Evolutionary conservation across 1,284 basidiomycete species (phyloP).

Genomic region (Ceratobasidium sp.): DNA sequence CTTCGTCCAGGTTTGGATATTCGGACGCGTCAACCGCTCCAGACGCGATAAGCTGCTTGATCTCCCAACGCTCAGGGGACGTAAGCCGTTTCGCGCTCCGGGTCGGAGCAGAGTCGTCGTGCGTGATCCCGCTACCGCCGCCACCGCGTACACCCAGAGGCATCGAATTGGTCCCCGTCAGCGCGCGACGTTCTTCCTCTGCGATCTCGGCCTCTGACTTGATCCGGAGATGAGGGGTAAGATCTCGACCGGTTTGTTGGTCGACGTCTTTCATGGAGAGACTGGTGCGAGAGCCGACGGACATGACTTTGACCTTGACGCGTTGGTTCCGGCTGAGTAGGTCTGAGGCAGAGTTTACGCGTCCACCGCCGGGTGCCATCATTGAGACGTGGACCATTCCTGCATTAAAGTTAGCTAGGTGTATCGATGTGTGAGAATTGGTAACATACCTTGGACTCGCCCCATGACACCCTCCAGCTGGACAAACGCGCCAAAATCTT

Average conservation of each 20-base stretch:
- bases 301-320: conserved; percentile 97
- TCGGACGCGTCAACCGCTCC: conserved; percentile 93
- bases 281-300: conserved; percentile 81
- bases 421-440: conserved; percentile 1
- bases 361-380: conserved; percentile 79
- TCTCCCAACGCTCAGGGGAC: conserved; percentile 98
- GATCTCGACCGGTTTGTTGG: conserved; percentile 88
- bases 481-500: conserved; percentile 97
- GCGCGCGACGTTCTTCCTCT: conserved; percentile 78
- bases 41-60: conserved; percentile 98
- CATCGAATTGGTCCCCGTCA: conserved; percentile 76
- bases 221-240: conserved; percentile 93
- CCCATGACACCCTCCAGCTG: conserved; percentile 88
- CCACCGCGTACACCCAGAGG: conserved; percentile 62
- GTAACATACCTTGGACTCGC: conserved; percentile 82
- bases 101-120: conserved; percentile 61
- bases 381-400: conserved; percentile 97
- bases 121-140: conserved; percentile 63
- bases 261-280: conserved; percentile 99
- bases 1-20: conserved; percentile 96
- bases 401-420: conserved; percentile 55
- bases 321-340: conserved; percentile 84
- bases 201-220: conserved; percentile 90
- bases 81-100: conserved; percentile 92
- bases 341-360: conserved; percentile 90